These are phyloP conservation scores for Apiotrichum laibachii DNA, from an alignment of 1,284 basidiomycete genomes.

Conservation along the genomic window DNA sequence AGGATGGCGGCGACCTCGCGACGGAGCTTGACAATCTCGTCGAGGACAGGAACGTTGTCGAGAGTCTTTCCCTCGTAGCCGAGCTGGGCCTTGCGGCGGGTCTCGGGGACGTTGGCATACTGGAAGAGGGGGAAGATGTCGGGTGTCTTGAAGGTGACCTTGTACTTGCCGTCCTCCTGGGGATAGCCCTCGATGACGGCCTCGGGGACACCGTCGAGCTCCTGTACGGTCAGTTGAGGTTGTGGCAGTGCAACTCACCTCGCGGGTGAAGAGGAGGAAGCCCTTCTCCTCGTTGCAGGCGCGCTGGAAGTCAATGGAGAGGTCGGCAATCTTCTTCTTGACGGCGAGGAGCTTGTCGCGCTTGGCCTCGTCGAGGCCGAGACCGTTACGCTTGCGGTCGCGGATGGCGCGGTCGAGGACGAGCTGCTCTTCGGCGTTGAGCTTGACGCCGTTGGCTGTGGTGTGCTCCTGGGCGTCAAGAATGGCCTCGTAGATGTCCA, in stretches of 20 bases:
- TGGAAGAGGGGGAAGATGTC: conserved; percentile 22
- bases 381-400: conserved; percentile 20
- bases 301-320: conserved; percentile 24
- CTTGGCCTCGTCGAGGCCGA: conserved; percentile 18
- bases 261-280: conserved; percentile 19
- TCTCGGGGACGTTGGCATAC: conserved; percentile 22
- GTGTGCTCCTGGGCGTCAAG: conserved; percentile 18
- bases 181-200: conserved; percentile 16
- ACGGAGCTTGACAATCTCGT: conserved; percentile 20
- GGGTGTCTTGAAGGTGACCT: conserved; percentile 24
- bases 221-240: neutral
- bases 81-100: conserved; percentile 17
- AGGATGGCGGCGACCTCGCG: conserved; percentile 20
- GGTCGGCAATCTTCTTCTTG: conserved; percentile 20
- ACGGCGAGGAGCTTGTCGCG: conserved; percentile 20
- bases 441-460: conserved; percentile 10
- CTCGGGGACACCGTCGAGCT: conserved; percentile 22
- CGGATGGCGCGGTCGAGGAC: conserved; percentile 20
- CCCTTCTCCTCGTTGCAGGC: conserved; percentile 25
- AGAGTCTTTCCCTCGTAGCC: conserved; percentile 22
- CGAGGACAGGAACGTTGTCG: conserved; percentile 19
- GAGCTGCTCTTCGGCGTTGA: conserved; percentile 24
- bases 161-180: conserved; percentile 23
- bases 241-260: neutral
- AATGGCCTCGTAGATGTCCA: conserved; percentile 22